Evolutionary conservation across 1,284 basidiomycete genomes (phyloP), one percentile per base, ranked within the genome.

Genomic region (Sporisorium scitamineum): DNA sequence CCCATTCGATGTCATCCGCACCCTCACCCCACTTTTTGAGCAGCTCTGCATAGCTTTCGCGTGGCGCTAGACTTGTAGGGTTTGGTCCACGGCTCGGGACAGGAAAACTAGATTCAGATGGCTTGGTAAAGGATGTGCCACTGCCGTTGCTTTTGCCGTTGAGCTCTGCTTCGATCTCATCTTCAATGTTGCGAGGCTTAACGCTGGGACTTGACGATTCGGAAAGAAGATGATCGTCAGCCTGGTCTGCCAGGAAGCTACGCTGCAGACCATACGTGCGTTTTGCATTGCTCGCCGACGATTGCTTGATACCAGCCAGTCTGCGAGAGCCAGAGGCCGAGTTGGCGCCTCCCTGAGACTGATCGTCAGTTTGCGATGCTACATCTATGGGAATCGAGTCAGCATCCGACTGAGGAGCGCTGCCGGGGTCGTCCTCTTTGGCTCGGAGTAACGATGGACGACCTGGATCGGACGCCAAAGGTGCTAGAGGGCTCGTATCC

Each of bases 41-140:
- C 18, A 77, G 63, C n/a, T 77, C 75, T 16, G 70, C 75, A 41
- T 77, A 77, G 60, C 75, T 77, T 39, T 77, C 75, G 52, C 74
- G 60, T 1, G 60, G 60, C 18, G 67, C 53, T 20, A 57, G 9
- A 11, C 52, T 9, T 2, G 54, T 24, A 22, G 59, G 9, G 7
- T 58, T 54, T 13, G 42, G 44, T 26, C 44, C 13, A 10, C 45
- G 58, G 20, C 37, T n/a, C 7, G 61, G 14, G 11, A 34, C 14
- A 0, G 50, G 34, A 9, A 20, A 7, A 0, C 32, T 34, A 2
- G 47, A 18, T 2, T 47, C 41, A 14, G 52, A 39, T 32, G 48
- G 20, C 13, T 41, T 39, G 45, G 9, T 47, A 0, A 52, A 31
- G 18, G 45, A 6, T 11, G 34, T 14, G 11, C 41, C 22, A 31